A percentile compares a stretch with the other conserved stretches of the same genome.
Evolutionary conservation across 2,329 filamentous ascomycete species (phyloP).

Genomic region (Coniosporium tulheliwenetii): DNA sequence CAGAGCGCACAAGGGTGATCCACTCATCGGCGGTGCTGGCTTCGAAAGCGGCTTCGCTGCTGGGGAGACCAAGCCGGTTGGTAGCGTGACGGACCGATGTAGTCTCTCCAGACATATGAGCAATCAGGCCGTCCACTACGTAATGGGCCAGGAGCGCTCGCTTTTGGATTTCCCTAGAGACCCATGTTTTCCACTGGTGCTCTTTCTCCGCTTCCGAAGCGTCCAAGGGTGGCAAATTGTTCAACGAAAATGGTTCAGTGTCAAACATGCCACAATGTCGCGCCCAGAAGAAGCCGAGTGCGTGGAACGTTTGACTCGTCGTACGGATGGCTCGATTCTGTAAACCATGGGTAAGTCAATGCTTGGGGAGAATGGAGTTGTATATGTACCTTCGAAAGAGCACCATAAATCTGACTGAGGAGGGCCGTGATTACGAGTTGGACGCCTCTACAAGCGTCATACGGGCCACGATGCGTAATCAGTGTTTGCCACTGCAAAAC

Average conservation of each 20-base stretch:
- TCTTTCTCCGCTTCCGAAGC: slow-evolving; percentile 20
- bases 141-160: slow-evolving; percentile 28
- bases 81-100: slow-evolving; percentile 26
- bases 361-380: neutral
- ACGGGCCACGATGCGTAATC: slow-evolving; percentile 25
- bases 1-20: slow-evolving; percentile 19
- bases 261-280: slow-evolving; percentile 29
- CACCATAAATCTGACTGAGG: slow-evolving; percentile 27
- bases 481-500: slow-evolving; percentile 23
- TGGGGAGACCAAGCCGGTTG: slow-evolving; percentile 24
- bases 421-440: slow-evolving; percentile 28
- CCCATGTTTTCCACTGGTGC: slow-evolving; percentile 25
- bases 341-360: neutral
- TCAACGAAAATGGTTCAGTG: slow-evolving; percentile 15
- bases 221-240: slow-evolving; percentile 17
- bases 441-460: slow-evolving; percentile 27
- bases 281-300: slow-evolving; percentile 29
- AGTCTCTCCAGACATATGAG: slow-evolving; percentile 25
- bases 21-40: slow-evolving; percentile 24
- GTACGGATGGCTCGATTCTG: slow-evolving; percentile 25
- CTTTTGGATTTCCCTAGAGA: slow-evolving; percentile 27
- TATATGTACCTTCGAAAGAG: slow-evolving; percentile 19
- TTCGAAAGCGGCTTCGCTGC: slow-evolving; percentile 24
- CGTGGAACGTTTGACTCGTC: slow-evolving; percentile 28
- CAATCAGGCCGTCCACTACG: slow-evolving; percentile 28